Evolutionary conservation across 805 yeast genomes (phyloP).

Genomic region (Pichia deserticola): DNA sequence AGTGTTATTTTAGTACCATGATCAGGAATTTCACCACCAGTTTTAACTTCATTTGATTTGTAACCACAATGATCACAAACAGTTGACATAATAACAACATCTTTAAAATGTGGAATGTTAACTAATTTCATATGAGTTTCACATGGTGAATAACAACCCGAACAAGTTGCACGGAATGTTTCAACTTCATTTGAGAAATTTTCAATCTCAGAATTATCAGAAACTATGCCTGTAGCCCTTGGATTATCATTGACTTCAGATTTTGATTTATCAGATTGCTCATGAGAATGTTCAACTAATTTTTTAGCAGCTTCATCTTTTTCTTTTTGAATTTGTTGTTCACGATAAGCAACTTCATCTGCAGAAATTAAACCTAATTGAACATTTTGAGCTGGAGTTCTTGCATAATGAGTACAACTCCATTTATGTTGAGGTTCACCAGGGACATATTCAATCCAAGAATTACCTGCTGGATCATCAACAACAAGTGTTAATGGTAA

Average conservation of each 20-base stretch:
- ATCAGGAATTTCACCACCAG: constrained; percentile 93
- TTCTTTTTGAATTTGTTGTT: constrained; percentile 20
- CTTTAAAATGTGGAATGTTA: constrained; percentile 95
- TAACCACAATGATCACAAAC: constrained; percentile 89
- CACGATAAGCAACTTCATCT: constrained; percentile 53
- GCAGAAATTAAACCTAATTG: constrained; percentile 73
- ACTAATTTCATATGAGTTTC: constrained; percentile 96
- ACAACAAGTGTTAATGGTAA: constrained; percentile 71
- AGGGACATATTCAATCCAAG: constrained; percentile 88
- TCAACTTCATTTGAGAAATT: constrained; percentile 87
- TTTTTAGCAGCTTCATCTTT: constrained; percentile 12
- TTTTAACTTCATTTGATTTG: constrained; percentile 94
- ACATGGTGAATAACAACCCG: constrained; percentile 75
- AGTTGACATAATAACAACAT: constrained; percentile 93
- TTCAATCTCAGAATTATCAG: constrained; percentile 70
- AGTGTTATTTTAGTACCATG: constrained; percentile 71
- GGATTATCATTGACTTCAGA: constrained; percentile 29
- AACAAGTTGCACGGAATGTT: constrained; percentile 86
- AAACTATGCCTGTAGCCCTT: constrained; percentile 48
- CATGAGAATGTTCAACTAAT: constrained; percentile 22
- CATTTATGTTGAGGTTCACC: constrained; percentile 86
- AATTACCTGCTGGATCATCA: constrained; percentile 96
- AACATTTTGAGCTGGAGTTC: constrained; percentile 86
- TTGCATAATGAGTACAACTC: constrained; percentile 72
- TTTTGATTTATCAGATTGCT: constrained; percentile 24